Evolutionary conservation across 768 basidiomycete species (phyloP), one percentile per base, ranked within the genome.

Genomic region (Mycena polygramma): DNA sequence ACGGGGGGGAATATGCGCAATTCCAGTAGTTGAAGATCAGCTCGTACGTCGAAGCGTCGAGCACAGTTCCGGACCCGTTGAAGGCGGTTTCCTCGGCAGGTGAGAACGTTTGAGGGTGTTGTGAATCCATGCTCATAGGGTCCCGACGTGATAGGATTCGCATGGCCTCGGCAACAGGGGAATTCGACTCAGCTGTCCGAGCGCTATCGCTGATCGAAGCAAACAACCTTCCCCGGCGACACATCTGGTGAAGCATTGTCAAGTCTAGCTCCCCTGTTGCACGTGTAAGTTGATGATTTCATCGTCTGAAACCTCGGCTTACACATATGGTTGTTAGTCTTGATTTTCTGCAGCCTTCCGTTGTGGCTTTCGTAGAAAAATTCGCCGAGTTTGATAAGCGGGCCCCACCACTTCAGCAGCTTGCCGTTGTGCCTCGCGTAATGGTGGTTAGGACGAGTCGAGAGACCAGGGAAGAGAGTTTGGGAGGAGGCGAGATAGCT

Each of bases 381-480:
- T 51, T 75, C 69, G 60, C 26, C 36, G 26, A 75, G 62, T 17
- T 24, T 39, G 7, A 64, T n/a, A 20, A 75, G 37, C 20, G 74
- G 69, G 10, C 74, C 74, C 74, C 74, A 75, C 65, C 66, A 71
- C 53, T 66, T 69, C 24, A 74, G 15, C 26, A 54, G 60, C 4
- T 66, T 52, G 9, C 39, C 41, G 24, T 52, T 58, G 43, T 74
- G 73, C 68, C 66, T 63, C 24, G 62, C 22, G 30, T 24, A 63
- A 24, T 63, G 62, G 20, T 63, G 66, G 49, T 67, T 67, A n/a
- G 66, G 66, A 35, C 58, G 66, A 30, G 66, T 67, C 3, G 66
- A 60, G 13, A 67, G 51, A 10, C 49, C 57, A 9, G 66, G 66
- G 58, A 67, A 67, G 52, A 67, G 57, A 9, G 66, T 30, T 49